Evolutionary conservation across 768 basidiomycete species (phyloP).

Genomic region (Tylopilus sp.): DNA sequence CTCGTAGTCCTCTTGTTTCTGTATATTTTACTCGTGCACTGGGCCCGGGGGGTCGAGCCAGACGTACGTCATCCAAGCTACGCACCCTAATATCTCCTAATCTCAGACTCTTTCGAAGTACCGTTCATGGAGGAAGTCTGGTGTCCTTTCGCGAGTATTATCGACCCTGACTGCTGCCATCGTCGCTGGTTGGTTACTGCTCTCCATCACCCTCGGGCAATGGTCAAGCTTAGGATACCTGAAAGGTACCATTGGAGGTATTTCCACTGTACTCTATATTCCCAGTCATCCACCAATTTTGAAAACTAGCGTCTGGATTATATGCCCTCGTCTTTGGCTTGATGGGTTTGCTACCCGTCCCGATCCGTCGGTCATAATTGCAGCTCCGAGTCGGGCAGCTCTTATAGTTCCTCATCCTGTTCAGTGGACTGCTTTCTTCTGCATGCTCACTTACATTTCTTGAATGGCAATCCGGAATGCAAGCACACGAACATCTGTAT

Average conservation of each 20-base stretch:
- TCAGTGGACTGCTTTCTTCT: not conserved
- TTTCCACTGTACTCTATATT: slow-evolving; percentile 1
- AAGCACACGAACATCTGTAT: slow-evolving; percentile 11
- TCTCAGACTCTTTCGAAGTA: slow-evolving; percentile 47
- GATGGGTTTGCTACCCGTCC: slow-evolving; percentile 68
- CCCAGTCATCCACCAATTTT: slow-evolving; percentile 1
- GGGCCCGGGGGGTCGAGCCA: slow-evolving; percentile 62
- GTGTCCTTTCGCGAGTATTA: slow-evolving; percentile 63
- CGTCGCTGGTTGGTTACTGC: slow-evolving; percentile 63
- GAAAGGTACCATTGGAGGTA: slow-evolving; percentile 62
- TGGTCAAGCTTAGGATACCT: slow-evolving; percentile 66
- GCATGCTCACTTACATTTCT: not conserved
- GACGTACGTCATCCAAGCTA: slow-evolving; percentile 47
- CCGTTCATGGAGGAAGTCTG: slow-evolving; percentile 69
- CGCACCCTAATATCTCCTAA: not conserved
- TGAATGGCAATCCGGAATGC: slow-evolving; percentile 6
- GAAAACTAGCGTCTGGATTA: slow-evolving; percentile 56
- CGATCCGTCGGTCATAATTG: slow-evolving; percentile 45
- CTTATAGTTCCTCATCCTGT: not conserved
- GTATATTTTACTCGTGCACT: slow-evolving; percentile 66
- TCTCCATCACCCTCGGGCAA: slow-evolving; percentile 59
- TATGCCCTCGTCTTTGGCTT: slow-evolving; percentile 73
- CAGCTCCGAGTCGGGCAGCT: slow-evolving; percentile 26
- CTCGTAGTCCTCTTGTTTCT: slow-evolving; percentile 69
- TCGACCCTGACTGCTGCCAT: slow-evolving; percentile 69